Conservation (phyloP, 306 rosid species). For the Ceratonia siliqua region DNA sequence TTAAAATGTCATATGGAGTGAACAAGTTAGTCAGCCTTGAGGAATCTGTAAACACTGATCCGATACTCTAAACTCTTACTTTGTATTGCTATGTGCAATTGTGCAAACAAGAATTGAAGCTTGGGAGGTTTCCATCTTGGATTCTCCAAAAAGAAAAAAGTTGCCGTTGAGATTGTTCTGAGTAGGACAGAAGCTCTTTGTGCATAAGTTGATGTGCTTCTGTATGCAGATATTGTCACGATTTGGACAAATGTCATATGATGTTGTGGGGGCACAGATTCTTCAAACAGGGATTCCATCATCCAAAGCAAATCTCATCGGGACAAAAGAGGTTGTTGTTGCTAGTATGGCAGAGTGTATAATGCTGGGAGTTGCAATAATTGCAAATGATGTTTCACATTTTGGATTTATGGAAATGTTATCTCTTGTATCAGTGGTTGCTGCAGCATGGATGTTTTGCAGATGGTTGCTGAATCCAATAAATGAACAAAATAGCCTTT, state of each 20-base stretch:
- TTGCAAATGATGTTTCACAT: constrained; percentile 84
- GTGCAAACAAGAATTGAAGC: background rate
- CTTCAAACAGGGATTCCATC: constrained; percentile 94
- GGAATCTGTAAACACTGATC: background rate
- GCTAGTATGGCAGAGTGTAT: constrained; percentile 96
- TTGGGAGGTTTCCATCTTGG: background rate
- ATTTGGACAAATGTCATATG: constrained; percentile 97
- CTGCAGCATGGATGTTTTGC: constrained; percentile 88
- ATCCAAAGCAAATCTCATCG: constrained; percentile 96
- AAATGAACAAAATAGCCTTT: constrained; percentile 78
- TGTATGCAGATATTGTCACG: constrained; percentile 82
- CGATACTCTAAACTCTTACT: constrained; percentile 7
- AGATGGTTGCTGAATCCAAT: constrained; percentile 92
- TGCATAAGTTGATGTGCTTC: constrained; percentile 23
- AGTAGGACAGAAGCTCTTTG: background rate
- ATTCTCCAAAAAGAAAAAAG: no score
- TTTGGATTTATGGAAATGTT: constrained; percentile 75
- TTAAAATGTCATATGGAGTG: constrained; percentile 17
- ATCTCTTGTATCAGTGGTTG: constrained; percentile 86
- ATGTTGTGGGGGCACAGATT: constrained; percentile 94
- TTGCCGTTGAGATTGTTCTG: background rate
- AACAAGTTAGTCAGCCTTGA: constrained; percentile 7
- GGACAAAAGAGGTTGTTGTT: constrained; percentile 92
- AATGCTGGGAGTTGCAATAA: constrained; percentile 88
- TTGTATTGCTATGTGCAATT: background rate